Base-by-base conservation (phyloP, 148 eudicot species). In the Camellia japonica region DNA sequence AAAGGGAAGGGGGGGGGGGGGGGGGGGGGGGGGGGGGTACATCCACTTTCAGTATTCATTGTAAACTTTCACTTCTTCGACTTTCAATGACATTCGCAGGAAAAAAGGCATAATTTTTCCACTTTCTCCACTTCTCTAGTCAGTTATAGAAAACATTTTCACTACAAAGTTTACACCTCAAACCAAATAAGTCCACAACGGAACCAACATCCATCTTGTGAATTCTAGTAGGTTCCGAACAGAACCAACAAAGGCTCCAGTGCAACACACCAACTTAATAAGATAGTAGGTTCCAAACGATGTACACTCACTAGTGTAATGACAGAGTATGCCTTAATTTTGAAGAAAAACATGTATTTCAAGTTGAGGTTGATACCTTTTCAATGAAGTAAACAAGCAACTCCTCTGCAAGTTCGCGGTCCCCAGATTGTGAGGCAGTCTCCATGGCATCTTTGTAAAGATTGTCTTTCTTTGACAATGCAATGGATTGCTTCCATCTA, bases 371-470 rank as follows among this genome's bases (percentile, higher is more conserved):
- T 59, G 1, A 30, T 78, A 93, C 98, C 96, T 95, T 87, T 77
- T 95, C 97, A 80, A 93, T 91, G 85, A 95, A 95, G 86, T 95
- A 95, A 68, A 93, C 92, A 83, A 93, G 97, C 86, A 93, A 85
- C 89, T 95, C 98, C 84, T 95, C 98, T 43, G 98, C 97, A 82
- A 95, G 96, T 83, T 95, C 98, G 80, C 98, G 93, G 80, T 95
- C 97, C 54, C 98, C 98, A 83, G 98, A 95, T 68, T 95, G 98
- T 65, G 98, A 95, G 43, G 95, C 95, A 46, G 97, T 95, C 84
- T 95, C 98, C 98, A 95, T 95, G 63, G 98, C 98, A 89, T 95
- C 98, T 85, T 90, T 95, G 89, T 93, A 95, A 62, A 88, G 90
- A 74, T 84, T 89, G 85, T 95, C 97, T 79, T 93, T 95, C 92